Evolutionary conservation across 768 basidiomycete species (phyloP).

Genomic region (Pleurotus pulmonarius): DNA sequence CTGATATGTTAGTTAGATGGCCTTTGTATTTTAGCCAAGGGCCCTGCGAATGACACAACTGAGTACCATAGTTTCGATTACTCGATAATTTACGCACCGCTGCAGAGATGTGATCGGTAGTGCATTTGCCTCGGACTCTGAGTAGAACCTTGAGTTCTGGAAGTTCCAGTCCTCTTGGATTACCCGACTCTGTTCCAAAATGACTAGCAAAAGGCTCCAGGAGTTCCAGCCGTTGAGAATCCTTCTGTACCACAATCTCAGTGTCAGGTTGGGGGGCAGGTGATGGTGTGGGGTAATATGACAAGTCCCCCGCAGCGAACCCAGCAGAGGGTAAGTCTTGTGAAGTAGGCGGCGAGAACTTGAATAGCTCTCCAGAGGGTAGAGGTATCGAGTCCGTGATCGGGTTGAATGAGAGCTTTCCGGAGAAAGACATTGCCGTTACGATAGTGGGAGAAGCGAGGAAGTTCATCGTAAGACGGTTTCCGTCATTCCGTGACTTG

Average conservation of each 20-base stretch:
- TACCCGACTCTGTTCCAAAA: slow-evolving; percentile 49
- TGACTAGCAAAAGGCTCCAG: slow-evolving; percentile 82
- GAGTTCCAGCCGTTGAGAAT: slow-evolving; percentile 82
- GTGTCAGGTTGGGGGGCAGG: slow-evolving; percentile 77
- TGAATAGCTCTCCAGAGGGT: slow-evolving; percentile 75
- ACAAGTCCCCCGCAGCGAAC: slow-evolving; percentile 69
- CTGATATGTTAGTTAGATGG: slow-evolving; percentile 92
- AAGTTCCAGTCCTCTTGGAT: slow-evolving; percentile 64
- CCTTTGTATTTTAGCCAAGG: slow-evolving; percentile 99
- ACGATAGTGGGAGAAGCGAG: slow-evolving; percentile 95
- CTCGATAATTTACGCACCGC: slow-evolving; percentile 52
- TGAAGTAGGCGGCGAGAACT: slow-evolving; percentile 80
- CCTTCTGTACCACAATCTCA: slow-evolving; percentile 69
- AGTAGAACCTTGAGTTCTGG: slow-evolving; percentile 81
- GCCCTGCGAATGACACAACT: slow-evolving; percentile 46
- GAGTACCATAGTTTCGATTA: slow-evolving; percentile 1
- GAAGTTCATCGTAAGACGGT: slow-evolving; percentile 94
- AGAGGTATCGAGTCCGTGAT: slow-evolving; percentile 66
- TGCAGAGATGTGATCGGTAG: slow-evolving; percentile 97
- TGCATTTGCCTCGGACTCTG: slow-evolving; percentile 96
- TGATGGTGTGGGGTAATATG: slow-evolving; percentile 72
- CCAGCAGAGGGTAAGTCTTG: slow-evolving; percentile 81
- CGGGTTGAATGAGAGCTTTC: slow-evolving; percentile 92
- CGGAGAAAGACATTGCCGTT: slow-evolving; percentile 96
- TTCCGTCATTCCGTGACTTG: slow-evolving; percentile 97